These are phyloP conservation scores for Microcyclosporella mali DNA, from an alignment of 2,329 filamentous ascomycete genomes.

Conservation along the genomic window DNA sequence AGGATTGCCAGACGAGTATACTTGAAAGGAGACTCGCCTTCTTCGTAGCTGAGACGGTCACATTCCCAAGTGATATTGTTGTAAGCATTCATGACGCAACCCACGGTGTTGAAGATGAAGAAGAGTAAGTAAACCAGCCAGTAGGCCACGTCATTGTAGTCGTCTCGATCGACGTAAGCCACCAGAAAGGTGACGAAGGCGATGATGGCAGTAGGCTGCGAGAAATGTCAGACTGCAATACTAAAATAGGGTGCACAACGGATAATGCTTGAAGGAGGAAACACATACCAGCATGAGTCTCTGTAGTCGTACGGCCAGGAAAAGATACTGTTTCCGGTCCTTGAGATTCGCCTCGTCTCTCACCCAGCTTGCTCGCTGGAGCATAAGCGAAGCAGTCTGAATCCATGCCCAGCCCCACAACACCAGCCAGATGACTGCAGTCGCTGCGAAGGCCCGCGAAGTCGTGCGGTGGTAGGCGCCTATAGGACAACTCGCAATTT, in stretches of 20 bases:
- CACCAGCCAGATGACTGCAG: slow-evolving; percentile 22
- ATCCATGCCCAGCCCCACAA: slow-evolving; percentile 30
- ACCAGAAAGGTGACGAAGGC: slow-evolving; percentile 28
- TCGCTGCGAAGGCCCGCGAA: slow-evolving; percentile 22
- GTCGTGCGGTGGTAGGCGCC: slow-evolving; percentile 19
- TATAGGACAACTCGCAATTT: slow-evolving; percentile 25
- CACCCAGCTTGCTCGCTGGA: slow-evolving; percentile 31
- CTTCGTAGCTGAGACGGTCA: slow-evolving; percentile 27
- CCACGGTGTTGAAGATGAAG: slow-evolving; percentile 32
- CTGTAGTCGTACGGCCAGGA: slow-evolving; percentile 29
- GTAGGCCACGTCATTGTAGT: slow-evolving; percentile 25
- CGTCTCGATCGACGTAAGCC: slow-evolving; percentile 27
- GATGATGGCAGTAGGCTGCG: slow-evolving; percentile 28
- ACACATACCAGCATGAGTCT: slow-evolving; percentile 25
- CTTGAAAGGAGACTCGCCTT: slow-evolving; percentile 24
- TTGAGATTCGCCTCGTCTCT: slow-evolving; percentile 29
- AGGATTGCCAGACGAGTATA: slow-evolving; percentile 25
- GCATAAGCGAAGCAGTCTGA: slow-evolving; percentile 29
- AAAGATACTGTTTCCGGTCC: slow-evolving; percentile 28
- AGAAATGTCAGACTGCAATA: slow-evolving; percentile 4
- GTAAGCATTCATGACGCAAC: slow-evolving; percentile 33
- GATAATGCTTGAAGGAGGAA: neutral
- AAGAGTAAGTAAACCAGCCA: slow-evolving; percentile 32
- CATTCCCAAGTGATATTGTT: slow-evolving; percentile 33
- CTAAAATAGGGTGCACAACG: neutral